Base-by-base conservation (phyloP, 306 rosid genomes). In the Purshia tridentata region DNA sequence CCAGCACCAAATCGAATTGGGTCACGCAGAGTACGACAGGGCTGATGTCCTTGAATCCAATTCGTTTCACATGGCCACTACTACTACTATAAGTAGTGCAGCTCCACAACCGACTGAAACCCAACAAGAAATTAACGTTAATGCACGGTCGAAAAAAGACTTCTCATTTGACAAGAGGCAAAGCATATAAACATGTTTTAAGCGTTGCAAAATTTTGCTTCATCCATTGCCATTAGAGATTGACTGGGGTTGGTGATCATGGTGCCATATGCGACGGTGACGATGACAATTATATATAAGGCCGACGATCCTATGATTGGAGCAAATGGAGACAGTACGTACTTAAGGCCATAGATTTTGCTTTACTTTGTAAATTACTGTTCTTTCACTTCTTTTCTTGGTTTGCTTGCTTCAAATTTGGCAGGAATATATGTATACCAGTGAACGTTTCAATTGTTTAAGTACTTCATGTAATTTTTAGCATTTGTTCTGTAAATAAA, bases 141-240 rank as follows among this genome's bases (percentile, higher is more conserved):
- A 29, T 4, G 86, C 76, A 12, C 77, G 5, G 9, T 65, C 67
- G 59, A 78, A 83, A 1, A 78, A 83, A 1, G 97, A 91, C 3
- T 88, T 88, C 57, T 91, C 94, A 0, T 91, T 88, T 74, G 89
- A 86, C 57, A 86, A 75, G 44, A 74, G 85, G 56, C 57, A 68
- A 4, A 52, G 52, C 23, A 35, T 22, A 49, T 23, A 59, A 50
- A 40, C 13, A 42, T 45, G 12, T 10, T 4, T 5, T 2, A 42
- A 5, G 19, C 23, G 14, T 18, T 18, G 14, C 8, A 1, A 29
- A 22, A 67, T 55, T 10, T 12, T 37, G 51, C 20, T 57, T 50
- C 59, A 45, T 65, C 10, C 23, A 20, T 40, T n/a, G 69, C 52
- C 69, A 37, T 51, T 42, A 70, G 60, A 68, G 60, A 53, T 16